Evolutionary conservation across 805 yeast genomes (phyloP).

Genomic region (Suhomyces canberraensis): DNA sequence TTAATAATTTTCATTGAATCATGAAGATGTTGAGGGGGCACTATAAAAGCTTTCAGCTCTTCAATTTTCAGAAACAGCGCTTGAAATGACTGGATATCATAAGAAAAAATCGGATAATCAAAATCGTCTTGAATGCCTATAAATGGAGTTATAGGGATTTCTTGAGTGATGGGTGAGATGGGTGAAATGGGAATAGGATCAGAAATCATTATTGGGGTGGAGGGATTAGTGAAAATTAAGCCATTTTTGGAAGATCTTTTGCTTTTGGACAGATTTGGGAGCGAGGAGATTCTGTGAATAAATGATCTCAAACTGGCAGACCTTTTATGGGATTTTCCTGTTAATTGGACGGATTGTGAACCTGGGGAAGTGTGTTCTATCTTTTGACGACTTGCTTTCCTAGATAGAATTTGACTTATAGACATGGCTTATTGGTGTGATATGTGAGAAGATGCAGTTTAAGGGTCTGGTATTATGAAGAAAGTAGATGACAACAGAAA

Average conservation of each 20-base stretch:
- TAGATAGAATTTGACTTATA: conserved; percentile 1
- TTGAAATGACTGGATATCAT: neutral
- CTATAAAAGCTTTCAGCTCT: too few species aligned
- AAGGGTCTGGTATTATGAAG: too few species aligned
- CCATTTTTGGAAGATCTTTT: neutral
- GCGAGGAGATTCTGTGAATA: neutral
- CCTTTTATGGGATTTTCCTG: conserved; percentile 2
- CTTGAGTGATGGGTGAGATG: neutral
- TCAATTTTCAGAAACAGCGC: conserved; percentile 5
- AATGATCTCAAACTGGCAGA: conserved; percentile 2
- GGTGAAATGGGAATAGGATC: conserved; percentile 1
- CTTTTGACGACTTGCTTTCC: neutral
- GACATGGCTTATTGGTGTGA: too few species aligned
- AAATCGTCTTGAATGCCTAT: neutral
- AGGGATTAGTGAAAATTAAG: neutral
- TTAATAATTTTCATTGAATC: too few species aligned
- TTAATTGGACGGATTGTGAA: too few species aligned
- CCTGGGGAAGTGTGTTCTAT: too few species aligned
- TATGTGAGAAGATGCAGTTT: too few species aligned
- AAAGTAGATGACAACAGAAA: too few species aligned
- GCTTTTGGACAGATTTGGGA: neutral
- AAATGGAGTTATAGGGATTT: neutral
- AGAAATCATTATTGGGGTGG: conserved; percentile 1
- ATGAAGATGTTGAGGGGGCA: too few species aligned
- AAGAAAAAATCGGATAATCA: neutral